Percentiles rank a stretch among this genome's conserved stretches.
Conservation (phyloP, 192 early-diverging fungal genomes). For the Coemansia sp. region DNA sequence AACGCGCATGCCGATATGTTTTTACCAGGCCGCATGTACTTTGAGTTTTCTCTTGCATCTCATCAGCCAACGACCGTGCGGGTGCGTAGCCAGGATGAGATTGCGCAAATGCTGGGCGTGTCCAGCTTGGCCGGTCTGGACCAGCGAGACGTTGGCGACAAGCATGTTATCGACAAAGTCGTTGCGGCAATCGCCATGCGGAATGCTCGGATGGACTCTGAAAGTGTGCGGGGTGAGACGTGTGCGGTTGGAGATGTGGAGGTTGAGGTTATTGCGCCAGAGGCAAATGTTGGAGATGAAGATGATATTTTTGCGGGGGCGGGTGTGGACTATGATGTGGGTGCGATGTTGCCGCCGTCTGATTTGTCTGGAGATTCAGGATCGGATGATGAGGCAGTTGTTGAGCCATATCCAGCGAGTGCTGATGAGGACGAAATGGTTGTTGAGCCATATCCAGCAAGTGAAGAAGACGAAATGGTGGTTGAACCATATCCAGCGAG, state of each 20-base stretch:
- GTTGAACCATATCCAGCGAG: not conserved
- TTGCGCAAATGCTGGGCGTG: constrained; percentile 26
- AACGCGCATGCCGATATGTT: constrained; percentile 66
- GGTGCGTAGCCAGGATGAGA: constrained; percentile 73
- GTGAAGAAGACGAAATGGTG: not conserved
- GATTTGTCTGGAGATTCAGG: not conserved
- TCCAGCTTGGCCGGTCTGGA: not conserved
- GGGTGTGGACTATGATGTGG: constrained; percentile 71
- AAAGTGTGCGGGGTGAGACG: no score
- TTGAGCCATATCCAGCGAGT: not conserved
- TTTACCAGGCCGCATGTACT: constrained; percentile 73
- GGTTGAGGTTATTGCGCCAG: constrained; percentile 2
- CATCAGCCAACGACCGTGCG: constrained; percentile 61
- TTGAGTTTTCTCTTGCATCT: constrained; percentile 59
- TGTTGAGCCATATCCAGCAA: not conserved
- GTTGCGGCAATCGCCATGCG: constrained; percentile 53
- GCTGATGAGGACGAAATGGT: not conserved
- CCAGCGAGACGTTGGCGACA: constrained; percentile 5
- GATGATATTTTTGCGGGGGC: constrained; percentile 83
- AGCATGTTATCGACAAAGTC: constrained; percentile 29
- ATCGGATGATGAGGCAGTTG: constrained; percentile 6
- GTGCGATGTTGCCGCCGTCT: not conserved
- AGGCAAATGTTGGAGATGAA: constrained; percentile 16
- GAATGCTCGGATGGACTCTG: not conserved
- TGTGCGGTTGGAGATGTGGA: not conserved